Conservation (phyloP, 768 basidiomycete genomes). For the Mrakia hoshinonis region DNA sequence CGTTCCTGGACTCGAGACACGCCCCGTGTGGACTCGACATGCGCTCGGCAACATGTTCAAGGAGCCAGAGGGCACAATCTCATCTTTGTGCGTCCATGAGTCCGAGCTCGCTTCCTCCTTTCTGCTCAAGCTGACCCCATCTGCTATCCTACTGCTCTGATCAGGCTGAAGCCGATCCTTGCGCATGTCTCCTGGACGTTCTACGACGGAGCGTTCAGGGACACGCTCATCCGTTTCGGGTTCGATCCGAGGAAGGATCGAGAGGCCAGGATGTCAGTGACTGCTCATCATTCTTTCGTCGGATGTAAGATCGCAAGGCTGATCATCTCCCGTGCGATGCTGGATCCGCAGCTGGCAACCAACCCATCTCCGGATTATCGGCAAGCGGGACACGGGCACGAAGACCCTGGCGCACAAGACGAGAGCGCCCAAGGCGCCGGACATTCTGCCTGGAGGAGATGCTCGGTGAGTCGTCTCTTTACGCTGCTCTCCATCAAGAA, state of each 20-base stretch:
- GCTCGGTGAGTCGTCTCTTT: conserved; percentile 5
- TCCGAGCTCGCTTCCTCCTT: too few relatives aligned
- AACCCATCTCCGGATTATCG: conserved; percentile 78
- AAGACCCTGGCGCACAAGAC: background rate
- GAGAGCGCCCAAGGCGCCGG: conserved; percentile 2
- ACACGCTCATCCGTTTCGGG: conserved; percentile 72
- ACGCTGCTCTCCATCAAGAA: too few relatives aligned
- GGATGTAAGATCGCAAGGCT: background rate
- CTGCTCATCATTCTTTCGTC: background rate
- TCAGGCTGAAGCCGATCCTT: conserved; percentile 72
- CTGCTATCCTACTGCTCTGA: background rate
- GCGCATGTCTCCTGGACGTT: conserved; percentile 80
- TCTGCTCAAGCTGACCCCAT: background rate
- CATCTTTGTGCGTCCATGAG: background rate
- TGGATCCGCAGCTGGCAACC: conserved; percentile 70
- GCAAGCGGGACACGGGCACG: conserved; percentile 56
- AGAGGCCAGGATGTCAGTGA: conserved; percentile 63
- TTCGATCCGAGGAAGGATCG: conserved; percentile 79
- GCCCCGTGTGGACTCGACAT: conserved; percentile 20
- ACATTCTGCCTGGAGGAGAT: conserved; percentile 22
- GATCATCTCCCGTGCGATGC: background rate
- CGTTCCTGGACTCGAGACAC: conserved; percentile 3
- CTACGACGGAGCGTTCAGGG: conserved; percentile 87
- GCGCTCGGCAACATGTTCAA: conserved; percentile 22
- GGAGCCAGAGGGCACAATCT: conserved; percentile 2